Percentiles rank a stretch among this genome's conserved stretches.
Evolutionary conservation across 2,329 filamentous ascomycete genomes (phyloP).

Genomic region (Aplosporella prunicola): DNA sequence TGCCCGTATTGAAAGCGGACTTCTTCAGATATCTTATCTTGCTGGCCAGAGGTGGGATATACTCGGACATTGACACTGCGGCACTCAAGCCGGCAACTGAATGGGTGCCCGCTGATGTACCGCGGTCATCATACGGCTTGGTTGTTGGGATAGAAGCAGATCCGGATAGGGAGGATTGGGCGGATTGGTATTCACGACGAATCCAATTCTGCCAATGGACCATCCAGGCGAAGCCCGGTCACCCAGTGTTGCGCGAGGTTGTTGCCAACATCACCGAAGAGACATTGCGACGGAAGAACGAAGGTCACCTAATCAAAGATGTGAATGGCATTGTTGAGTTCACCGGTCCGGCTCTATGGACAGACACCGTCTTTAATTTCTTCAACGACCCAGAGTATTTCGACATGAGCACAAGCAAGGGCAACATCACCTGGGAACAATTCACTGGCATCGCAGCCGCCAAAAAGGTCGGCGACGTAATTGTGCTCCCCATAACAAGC

Average conservation of each 20-base stretch:
- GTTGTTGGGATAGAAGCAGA: constrained; percentile 95
- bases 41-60: constrained; percentile 70
- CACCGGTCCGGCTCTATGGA: constrained; percentile 91
- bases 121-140: constrained; percentile 69
- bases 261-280: constrained; percentile 78
- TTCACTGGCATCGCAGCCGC: constrained; percentile 79
- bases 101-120: constrained; percentile 75
- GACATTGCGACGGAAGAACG: constrained; percentile 62
- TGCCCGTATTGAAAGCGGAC: constrained; percentile 51
- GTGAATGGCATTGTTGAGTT: constrained; percentile 82
- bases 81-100: constrained; percentile 74
- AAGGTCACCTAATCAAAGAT: constrained; percentile 54
- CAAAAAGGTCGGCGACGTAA: constrained; percentile 86
- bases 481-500: constrained; percentile 89
- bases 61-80: constrained; percentile 74
- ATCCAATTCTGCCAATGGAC: constrained; percentile 99
- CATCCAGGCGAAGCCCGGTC: constrained; percentile 88
- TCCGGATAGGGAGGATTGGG: constrained; percentile 85
- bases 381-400: constrained; percentile 90
- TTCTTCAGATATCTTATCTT: constrained; percentile 62
- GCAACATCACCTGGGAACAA: constrained; percentile 72
- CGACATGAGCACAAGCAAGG: constrained; percentile 60
- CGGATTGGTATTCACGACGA: constrained; percentile 87
- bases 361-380: constrained; percentile 81
- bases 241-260: constrained; percentile 81